Percentiles rank a stretch among this genome's conserved stretches.
Evolutionary conservation across 768 basidiomycete species (phyloP).

Genomic region (Termitomyces sp.): DNA sequence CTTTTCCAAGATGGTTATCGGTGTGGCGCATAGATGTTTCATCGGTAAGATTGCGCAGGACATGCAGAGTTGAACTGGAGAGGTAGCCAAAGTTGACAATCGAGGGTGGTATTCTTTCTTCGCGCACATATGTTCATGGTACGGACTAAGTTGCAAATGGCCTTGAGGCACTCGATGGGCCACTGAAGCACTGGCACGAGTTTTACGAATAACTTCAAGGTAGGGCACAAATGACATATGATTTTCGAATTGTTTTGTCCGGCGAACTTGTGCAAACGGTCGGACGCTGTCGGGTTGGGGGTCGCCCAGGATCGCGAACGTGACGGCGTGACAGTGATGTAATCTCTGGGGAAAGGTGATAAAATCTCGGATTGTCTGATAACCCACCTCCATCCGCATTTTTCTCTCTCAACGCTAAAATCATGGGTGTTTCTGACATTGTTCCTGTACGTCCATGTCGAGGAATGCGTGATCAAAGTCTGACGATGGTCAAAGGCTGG

Average conservation of each 20-base stretch:
- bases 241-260: conserved; percentile 3
- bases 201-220: neutral
- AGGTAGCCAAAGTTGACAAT: too few species aligned
- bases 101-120: too few species aligned
- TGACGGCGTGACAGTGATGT: conserved; percentile 1
- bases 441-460: conserved; percentile 60
- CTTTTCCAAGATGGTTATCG: neutral
- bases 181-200: too few species aligned
- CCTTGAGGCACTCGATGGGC: too few species aligned
- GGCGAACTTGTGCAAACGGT: neutral
- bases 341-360: neutral
- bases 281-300: neutral
- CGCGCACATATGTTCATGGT: too few species aligned
- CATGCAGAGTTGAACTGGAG: too few species aligned
- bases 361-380: conserved; percentile 4
- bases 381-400: conserved; percentile 1
- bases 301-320: neutral
- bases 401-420: conserved; percentile 10
- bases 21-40: neutral
- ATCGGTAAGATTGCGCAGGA: too few species aligned
- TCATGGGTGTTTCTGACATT: conserved; percentile 80
- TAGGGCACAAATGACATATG: neutral
- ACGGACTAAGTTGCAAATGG: too few species aligned
- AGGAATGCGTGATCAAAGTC: neutral
- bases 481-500: conserved; percentile 58